Evolutionary conservation across 1,284 basidiomycete species (phyloP).

Genomic region (Pseudozyma tsukubaensis): DNA sequence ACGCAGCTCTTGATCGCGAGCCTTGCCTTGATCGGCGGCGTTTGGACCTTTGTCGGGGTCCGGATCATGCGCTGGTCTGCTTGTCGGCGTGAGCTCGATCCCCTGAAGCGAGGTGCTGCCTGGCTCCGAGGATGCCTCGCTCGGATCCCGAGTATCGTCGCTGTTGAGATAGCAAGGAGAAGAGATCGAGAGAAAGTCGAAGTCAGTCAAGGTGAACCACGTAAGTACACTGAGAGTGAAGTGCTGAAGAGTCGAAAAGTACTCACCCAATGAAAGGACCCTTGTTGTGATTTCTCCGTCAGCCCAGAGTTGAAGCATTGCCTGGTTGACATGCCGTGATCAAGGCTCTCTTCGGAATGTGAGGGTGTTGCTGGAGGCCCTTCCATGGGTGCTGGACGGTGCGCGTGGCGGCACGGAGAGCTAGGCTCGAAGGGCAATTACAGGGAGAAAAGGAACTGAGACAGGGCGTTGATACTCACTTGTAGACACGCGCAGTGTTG

Average conservation of each 20-base stretch:
- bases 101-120: constrained; percentile 2
- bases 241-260: not conserved
- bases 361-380: constrained; percentile 12
- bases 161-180: constrained; percentile 6
- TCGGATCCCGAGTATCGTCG: constrained; percentile 17
- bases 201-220: not conserved
- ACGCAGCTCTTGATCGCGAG: constrained; percentile 28
- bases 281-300: too few relatives aligned
- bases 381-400: constrained; percentile 22
- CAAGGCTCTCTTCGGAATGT: constrained; percentile 3
- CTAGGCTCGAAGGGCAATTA: not conserved
- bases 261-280: constrained; percentile 45
- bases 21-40: constrained; percentile 10
- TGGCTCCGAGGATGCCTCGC: constrained; percentile 4
- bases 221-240: not conserved
- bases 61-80: constrained; percentile 19
- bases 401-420: not conserved
- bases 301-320: too few relatives aligned
- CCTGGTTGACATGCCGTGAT: not conserved
- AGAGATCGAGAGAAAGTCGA: not conserved
- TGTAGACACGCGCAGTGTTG: constrained; percentile 90
- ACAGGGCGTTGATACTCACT: constrained; percentile 67
- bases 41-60: constrained; percentile 37
- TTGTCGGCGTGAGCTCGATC: not conserved
- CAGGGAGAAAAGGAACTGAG: not conserved